Percentiles rank a stretch among this genome's conserved stretches.
Evolutionary conservation across 768 basidiomycete genomes (phyloP).

Genomic region (Amanita polypyramis): DNA sequence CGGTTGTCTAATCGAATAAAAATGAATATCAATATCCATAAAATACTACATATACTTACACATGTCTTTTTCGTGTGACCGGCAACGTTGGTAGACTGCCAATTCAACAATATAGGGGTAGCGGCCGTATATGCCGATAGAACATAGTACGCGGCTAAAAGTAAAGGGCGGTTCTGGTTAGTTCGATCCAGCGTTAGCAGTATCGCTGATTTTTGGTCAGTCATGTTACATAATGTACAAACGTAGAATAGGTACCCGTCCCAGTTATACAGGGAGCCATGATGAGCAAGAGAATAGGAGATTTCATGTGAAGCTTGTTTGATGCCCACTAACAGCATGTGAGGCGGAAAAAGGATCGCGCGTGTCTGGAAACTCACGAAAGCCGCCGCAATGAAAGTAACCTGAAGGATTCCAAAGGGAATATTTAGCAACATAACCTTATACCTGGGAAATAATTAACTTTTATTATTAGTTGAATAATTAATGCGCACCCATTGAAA

Average conservation of each 20-base stretch:
- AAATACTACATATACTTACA: slow-evolving; percentile 7
- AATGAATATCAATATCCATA: neutral
- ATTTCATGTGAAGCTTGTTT: slow-evolving; percentile 17
- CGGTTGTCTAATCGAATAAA: slow-evolving; percentile 14
- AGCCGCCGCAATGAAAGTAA: slow-evolving; percentile 16
- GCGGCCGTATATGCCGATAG: slow-evolving; percentile 15
- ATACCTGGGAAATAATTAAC: slow-evolving; percentile 11
- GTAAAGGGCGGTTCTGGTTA: slow-evolving; percentile 15
- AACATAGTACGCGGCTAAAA: slow-evolving; percentile 23
- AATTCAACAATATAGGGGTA: slow-evolving; percentile 19
- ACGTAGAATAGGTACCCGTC: slow-evolving; percentile 10
- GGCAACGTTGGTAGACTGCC: slow-evolving; percentile 25
- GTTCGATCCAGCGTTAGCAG: slow-evolving; percentile 16
- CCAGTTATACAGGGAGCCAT: slow-evolving; percentile 16
- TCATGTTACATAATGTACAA: neutral
- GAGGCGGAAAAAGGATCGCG: neutral
- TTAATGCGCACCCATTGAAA: slow-evolving; percentile 17
- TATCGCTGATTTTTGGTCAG: slow-evolving; percentile 12
- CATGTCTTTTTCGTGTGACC: slow-evolving; percentile 22
- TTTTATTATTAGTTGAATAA: neutral
- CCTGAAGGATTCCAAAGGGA: slow-evolving; percentile 20
- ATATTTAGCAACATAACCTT: slow-evolving; percentile 21
- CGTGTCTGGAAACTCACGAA: slow-evolving; percentile 14
- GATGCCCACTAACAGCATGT: slow-evolving; percentile 16
- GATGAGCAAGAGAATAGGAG: slow-evolving; percentile 14